Percentiles rank a stretch among this genome's conserved stretches.
phyloP scores from a whole-genome alignment of 306 rosid species.

The Cyamopsis tetragonoloba region DNA sequence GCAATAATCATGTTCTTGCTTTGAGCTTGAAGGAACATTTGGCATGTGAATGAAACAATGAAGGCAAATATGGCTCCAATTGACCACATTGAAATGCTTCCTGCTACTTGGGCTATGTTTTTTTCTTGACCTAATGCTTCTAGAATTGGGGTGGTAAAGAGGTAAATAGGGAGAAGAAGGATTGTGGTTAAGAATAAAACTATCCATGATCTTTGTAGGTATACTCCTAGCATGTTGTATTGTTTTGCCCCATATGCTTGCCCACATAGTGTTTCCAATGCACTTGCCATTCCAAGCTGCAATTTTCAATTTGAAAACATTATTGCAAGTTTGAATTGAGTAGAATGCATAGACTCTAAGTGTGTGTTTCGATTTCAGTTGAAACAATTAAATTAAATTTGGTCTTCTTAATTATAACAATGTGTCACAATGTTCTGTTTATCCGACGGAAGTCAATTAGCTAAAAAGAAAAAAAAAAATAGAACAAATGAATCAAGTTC shows the following conservation, averaged over 20 bases:
- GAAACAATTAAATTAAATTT: no score
- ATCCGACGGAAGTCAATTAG: no score
- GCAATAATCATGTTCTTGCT: slow-evolving; percentile 48
- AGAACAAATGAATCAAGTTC: no score
- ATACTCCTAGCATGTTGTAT: slow-evolving; percentile 45
- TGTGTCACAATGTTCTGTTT: no score
- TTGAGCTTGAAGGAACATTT: slow-evolving; percentile 53
- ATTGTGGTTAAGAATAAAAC: slow-evolving; percentile 22
- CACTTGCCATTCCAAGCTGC: slow-evolving; percentile 66
- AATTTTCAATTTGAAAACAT: background rate
- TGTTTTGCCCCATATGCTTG: slow-evolving; percentile 57
- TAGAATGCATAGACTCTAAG: background rate
- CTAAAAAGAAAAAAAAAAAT: no score
- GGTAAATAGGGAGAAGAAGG: slow-evolving; percentile 30
- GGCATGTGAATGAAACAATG: slow-evolving; percentile 39
- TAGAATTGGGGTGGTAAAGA: slow-evolving; percentile 43
- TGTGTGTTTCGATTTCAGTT: no score
- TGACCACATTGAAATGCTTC: slow-evolving; percentile 39
- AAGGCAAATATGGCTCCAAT: slow-evolving; percentile 34
- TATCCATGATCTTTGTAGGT: slow-evolving; percentile 63
- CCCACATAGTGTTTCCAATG: slow-evolving; percentile 55
- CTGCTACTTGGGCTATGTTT: slow-evolving; percentile 27
- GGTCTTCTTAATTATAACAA: no score
- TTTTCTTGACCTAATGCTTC: slow-evolving; percentile 41
- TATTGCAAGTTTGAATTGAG: background rate